phyloP scores from a whole-genome alignment of 495 filamentous ascomycete genomes.

The Corynascus novoguineensis region DNA sequence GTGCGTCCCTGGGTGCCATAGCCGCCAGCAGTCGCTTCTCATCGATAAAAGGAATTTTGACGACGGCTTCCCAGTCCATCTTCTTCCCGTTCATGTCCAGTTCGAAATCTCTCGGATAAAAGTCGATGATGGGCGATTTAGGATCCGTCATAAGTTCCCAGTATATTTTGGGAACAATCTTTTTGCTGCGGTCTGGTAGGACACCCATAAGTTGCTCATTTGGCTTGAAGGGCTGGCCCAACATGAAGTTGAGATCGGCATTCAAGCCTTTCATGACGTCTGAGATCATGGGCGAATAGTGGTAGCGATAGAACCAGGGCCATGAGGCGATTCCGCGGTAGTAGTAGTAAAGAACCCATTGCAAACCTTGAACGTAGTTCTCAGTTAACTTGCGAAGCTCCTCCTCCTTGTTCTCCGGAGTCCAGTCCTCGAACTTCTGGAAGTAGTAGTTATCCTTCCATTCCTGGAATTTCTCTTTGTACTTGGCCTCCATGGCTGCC shows the following conservation, averaged over 20 bases:
- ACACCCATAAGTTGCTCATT: slow-evolving; percentile 99
- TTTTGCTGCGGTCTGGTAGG: slow-evolving; percentile 91
- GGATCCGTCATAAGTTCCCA: slow-evolving; percentile 86
- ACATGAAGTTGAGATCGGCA: slow-evolving; percentile 83
- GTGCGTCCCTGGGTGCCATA: slow-evolving; percentile 74
- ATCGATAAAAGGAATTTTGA: slow-evolving; percentile 98
- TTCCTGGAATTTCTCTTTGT: slow-evolving; percentile 75
- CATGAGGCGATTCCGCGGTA: slow-evolving; percentile 95
- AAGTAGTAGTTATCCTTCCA: slow-evolving; percentile 95
- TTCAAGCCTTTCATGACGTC: slow-evolving; percentile 85
- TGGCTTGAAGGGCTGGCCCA: slow-evolving; percentile 90
- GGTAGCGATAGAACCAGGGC: slow-evolving; percentile 97
- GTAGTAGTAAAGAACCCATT: slow-evolving; percentile 99
- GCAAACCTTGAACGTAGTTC: slow-evolving; percentile 96
- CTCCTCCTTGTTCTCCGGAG: slow-evolving; percentile 65
- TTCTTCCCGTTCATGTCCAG: slow-evolving; percentile 99
- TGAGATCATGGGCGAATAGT: slow-evolving; percentile 89
- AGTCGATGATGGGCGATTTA: slow-evolving; percentile 94
- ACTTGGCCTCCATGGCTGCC: slow-evolving; percentile 68
- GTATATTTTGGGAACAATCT: slow-evolving; percentile 84
- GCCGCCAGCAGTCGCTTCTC: slow-evolving; percentile 76
- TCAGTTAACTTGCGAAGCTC: slow-evolving; percentile 80
- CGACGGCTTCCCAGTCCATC: slow-evolving; percentile 99
- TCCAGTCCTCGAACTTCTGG: slow-evolving; percentile 79
- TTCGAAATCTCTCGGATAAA: slow-evolving; percentile 96